A percentile compares a stretch with the other conserved stretches of the same genome.
Conservation (phyloP, 306 rosid species). For the Prosopis cineraria region DNA sequence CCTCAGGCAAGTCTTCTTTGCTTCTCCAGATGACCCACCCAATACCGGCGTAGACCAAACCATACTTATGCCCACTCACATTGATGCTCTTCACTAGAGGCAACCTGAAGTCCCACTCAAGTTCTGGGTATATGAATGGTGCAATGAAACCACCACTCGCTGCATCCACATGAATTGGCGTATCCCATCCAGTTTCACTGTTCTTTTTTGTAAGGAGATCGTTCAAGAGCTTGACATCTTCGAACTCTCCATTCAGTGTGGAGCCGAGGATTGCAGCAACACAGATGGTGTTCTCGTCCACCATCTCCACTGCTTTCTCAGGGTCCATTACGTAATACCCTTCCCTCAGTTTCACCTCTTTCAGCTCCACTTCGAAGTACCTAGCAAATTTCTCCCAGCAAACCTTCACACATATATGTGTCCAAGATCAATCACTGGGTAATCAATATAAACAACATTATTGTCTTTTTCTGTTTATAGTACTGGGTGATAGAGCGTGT, state of each 20-base stretch:
- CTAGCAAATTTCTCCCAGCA: slow-evolving; percentile 97
- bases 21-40: slow-evolving; percentile 93
- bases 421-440: background rate
- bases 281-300: slow-evolving; percentile 90
- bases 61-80: slow-evolving; percentile 92
- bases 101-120: slow-evolving; percentile 87
- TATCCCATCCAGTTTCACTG: slow-evolving; percentile 80
- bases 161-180: slow-evolving; percentile 96
- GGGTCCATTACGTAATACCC: slow-evolving; percentile 89
- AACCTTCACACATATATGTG: slow-evolving; percentile 53
- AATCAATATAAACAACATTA: too few relatives aligned
- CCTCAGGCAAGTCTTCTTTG: slow-evolving; percentile 94
- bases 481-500: too few relatives aligned
- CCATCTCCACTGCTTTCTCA: slow-evolving; percentile 74
- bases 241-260: slow-evolving; percentile 87
- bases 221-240: slow-evolving; percentile 77
- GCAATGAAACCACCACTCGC: slow-evolving; percentile 97
- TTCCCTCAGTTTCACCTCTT: slow-evolving; percentile 75
- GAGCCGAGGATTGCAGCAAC: slow-evolving; percentile 94
- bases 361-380: slow-evolving; percentile 89
- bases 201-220: slow-evolving; percentile 69
- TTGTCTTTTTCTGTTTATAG: too few relatives aligned
- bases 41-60: slow-evolving; percentile 88
- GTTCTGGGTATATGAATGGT: slow-evolving; percentile 83
- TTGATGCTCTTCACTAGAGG: slow-evolving; percentile 92